Base-by-base conservation (phyloP, 768 basidiomycete species). In the Termitomyces sp. region DNA sequence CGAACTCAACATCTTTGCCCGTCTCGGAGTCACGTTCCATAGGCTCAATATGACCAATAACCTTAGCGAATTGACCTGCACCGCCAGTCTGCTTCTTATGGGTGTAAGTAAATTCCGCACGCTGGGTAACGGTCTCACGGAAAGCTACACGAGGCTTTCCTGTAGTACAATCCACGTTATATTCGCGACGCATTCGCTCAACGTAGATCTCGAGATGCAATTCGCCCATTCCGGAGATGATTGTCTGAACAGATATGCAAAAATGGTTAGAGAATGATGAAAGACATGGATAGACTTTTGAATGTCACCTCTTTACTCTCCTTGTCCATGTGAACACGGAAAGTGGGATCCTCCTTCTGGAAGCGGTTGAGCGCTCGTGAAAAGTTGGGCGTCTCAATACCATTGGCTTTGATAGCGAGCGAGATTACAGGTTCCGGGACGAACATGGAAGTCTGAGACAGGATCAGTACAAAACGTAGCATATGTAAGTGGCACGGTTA, bases 221-320 rank as follows among this genome's bases (percentile, higher is more conserved):
- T 71, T 99, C 97, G 26, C 97, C 97, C 97, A 99, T 99, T 21
- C 97, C 97, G 31, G 95, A 98, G 62, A 99, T 98, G 71, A 99
- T 98, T 15, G 96, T 98, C 91, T 94, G 62, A 17, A 15, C 3
- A 53, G 43, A 52, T 43, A 26, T 43, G 10, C 19, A 33, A 50
- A 19, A 26, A 47, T 42, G 49, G 42, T 26, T 28, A 41, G 11
- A 50, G 17, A 15, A 33, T 23, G 37, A 55, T n/a, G 45, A 35
- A 54, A 9, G 37, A 30, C 21, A 43, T 11, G 44, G 23, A 35
- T 38, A 15, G 35, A 11, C 12, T 19, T n/a, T 30, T 17, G 40
- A 2, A 57, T 53, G 69, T 60, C 63, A 90, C 92, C 84, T 99
- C 96, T 71, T 96, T 94, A 67, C 89, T 91, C 67, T 97, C 95